phyloP scores from a whole-genome alignment of 83 land plant genomes.

The Picea engelmannii region DNA sequence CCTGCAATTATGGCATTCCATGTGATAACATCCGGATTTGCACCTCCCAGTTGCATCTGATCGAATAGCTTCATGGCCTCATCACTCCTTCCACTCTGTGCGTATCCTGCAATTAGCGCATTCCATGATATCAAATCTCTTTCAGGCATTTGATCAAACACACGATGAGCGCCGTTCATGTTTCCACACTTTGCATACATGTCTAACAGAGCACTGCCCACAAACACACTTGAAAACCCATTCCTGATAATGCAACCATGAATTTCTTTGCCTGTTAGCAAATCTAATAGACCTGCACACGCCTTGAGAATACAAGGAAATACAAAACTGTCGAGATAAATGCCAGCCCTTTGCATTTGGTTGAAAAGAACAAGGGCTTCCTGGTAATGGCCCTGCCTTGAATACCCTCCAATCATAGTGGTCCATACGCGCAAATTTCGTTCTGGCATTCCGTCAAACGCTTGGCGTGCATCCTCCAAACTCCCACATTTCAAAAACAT shows the following conservation, averaged over 20 bases:
- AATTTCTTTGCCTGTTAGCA: not conserved
- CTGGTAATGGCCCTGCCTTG: slow-evolving; percentile 25
- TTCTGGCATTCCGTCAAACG: slow-evolving; percentile 42
- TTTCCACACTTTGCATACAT: not conserved
- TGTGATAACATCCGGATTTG: not conserved
- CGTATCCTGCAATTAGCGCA: not conserved
- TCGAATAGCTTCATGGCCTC: not conserved
- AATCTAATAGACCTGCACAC: not conserved
- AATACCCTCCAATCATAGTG: slow-evolving; percentile 56
- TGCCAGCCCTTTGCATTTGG: not conserved
- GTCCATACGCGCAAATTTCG: slow-evolving; percentile 60
- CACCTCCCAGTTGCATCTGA: not conserved
- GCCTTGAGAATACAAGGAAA: not conserved
- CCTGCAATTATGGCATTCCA: no score
- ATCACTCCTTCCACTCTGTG: not conserved
- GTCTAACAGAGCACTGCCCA: not conserved
- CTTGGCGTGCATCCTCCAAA: slow-evolving; percentile 28
- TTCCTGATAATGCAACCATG: not conserved
- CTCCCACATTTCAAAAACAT: slow-evolving; percentile 18
- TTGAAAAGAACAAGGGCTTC: slow-evolving; percentile 5
- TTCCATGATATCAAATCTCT: not conserved
- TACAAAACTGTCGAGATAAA: not conserved
- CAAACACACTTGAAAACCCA: not conserved
- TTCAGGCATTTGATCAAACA: not conserved
- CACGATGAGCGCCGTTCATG: not conserved